These are phyloP conservation scores for Pleurotus eryngii DNA, from an alignment of 768 basidiomycete species.

Conservation along the genomic window DNA sequence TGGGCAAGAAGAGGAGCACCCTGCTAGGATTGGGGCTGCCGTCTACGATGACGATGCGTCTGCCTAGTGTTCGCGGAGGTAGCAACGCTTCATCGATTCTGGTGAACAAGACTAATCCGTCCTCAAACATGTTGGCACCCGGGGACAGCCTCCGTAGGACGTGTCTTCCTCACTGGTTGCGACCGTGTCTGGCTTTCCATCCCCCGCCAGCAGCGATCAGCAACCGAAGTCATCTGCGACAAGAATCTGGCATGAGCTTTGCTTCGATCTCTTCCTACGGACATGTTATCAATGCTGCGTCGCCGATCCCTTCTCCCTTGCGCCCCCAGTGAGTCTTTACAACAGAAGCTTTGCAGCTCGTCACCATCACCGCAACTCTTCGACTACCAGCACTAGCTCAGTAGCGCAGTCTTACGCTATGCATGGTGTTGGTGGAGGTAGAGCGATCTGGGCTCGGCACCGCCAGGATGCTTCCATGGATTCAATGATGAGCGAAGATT, in stretches of 20 bases:
- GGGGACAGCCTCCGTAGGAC: constrained; percentile 33
- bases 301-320: constrained; percentile 66
- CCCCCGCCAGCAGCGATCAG: constrained; percentile 41
- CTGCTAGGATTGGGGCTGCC: constrained; percentile 64
- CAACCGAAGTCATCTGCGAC: constrained; percentile 39
- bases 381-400: constrained; percentile 55
- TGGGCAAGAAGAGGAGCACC: constrained; percentile 56
- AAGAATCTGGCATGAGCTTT: constrained; percentile 68
- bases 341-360: constrained; percentile 53
- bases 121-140: constrained; percentile 1
- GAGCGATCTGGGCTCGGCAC: constrained; percentile 59
- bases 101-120: constrained; percentile 7
- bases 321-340: constrained; percentile 70
- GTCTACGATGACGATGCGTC: constrained; percentile 39
- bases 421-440: constrained; percentile 50
- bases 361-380: constrained; percentile 52
- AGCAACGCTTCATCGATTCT: constrained; percentile 33
- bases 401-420: constrained; percentile 52
- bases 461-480: constrained; percentile 57
- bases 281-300: constrained; percentile 54
- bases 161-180: constrained; percentile 19
- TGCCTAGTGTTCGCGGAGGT: constrained; percentile 38
- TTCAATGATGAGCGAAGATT: constrained; percentile 63
- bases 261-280: constrained; percentile 82
- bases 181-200: constrained; percentile 61